phyloP scores from a whole-genome alignment of 2,329 filamentous ascomycete genomes.

The Leptographium radiaticola region DNA sequence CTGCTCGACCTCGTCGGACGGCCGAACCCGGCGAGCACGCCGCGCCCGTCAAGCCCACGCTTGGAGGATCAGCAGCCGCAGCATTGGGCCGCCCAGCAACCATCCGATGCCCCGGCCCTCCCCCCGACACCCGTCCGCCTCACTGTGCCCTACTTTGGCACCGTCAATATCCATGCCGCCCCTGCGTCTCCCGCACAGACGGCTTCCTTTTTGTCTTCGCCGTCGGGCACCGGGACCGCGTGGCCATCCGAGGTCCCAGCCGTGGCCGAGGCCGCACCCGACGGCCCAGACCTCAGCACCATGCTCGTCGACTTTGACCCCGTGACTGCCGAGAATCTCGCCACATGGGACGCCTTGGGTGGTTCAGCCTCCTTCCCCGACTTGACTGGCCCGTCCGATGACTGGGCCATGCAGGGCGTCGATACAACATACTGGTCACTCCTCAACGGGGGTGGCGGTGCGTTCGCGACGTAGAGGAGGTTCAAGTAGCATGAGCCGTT shows the following conservation, averaged over 20 bases:
- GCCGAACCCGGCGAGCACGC: constrained; percentile 2
- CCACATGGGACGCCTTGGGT: constrained; percentile 6
- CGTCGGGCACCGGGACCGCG: too few species aligned
- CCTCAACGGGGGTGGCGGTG: constrained; percentile 8
- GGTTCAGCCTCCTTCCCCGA: constrained; percentile 9
- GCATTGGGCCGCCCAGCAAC: background rate
- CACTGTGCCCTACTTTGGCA: constrained; percentile 33
- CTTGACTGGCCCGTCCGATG: constrained; percentile 12
- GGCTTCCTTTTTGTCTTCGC: too few species aligned
- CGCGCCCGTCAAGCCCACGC: background rate
- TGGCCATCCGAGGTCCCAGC: too few species aligned
- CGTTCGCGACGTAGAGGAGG: constrained; percentile 4
- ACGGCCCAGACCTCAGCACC: constrained; percentile 6
- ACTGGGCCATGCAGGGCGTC: constrained; percentile 14
- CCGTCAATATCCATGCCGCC: constrained; percentile 26
- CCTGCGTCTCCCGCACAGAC: background rate
- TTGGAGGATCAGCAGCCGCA: constrained; percentile 6
- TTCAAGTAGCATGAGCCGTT: too few species aligned
- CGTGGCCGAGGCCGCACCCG: background rate
- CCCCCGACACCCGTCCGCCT: constrained; percentile 19
- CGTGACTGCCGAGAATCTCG: background rate
- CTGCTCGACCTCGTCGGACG: constrained; percentile 21
- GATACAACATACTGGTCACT: constrained; percentile 15
- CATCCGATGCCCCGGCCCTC: background rate
- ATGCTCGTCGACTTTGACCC: constrained; percentile 12